phyloP scores from a whole-genome alignment of 768 basidiomycete genomes.

The Lactarius akahatsu region DNA sequence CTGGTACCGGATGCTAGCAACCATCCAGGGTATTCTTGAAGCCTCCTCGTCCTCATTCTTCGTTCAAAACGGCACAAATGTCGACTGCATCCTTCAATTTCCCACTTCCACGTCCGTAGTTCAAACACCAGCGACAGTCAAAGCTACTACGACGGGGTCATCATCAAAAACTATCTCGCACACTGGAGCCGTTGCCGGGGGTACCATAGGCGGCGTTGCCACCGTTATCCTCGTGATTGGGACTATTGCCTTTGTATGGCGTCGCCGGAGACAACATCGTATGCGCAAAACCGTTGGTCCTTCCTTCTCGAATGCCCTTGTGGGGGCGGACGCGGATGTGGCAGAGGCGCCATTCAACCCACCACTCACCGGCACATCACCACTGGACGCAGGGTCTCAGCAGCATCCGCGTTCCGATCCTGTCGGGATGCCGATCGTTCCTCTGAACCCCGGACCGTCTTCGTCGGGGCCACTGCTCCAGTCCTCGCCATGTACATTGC shows the following conservation, averaged over 20 bases:
- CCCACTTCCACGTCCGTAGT: conserved; percentile 21
- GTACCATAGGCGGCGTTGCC: conserved; percentile 48
- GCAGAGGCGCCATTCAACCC: neutral
- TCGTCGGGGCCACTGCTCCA: neutral
- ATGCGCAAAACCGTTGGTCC: no score
- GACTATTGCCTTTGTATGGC: neutral
- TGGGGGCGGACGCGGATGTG: no score
- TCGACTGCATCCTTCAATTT: conserved; percentile 36
- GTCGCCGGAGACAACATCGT: neutral
- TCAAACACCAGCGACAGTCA: neutral
- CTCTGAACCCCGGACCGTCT: neutral
- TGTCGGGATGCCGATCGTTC: neutral
- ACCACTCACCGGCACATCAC: neutral
- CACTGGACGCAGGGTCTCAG: neutral
- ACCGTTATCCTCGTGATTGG: neutral
- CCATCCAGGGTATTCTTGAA: conserved; percentile 10
- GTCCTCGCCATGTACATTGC: no score
- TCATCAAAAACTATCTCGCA: conserved; percentile 31
- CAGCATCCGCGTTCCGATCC: neutral
- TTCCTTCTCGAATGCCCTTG: no score
- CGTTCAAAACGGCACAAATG: conserved; percentile 39
- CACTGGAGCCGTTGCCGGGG: conserved; percentile 50
- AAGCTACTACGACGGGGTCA: neutral
- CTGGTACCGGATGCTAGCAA: conserved; percentile 43
- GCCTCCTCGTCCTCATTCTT: conserved; percentile 37